These are phyloP conservation scores for Ophiosphaerella korrae DNA, from an alignment of 2,329 filamentous ascomycete genomes.

Conservation along the genomic window DNA sequence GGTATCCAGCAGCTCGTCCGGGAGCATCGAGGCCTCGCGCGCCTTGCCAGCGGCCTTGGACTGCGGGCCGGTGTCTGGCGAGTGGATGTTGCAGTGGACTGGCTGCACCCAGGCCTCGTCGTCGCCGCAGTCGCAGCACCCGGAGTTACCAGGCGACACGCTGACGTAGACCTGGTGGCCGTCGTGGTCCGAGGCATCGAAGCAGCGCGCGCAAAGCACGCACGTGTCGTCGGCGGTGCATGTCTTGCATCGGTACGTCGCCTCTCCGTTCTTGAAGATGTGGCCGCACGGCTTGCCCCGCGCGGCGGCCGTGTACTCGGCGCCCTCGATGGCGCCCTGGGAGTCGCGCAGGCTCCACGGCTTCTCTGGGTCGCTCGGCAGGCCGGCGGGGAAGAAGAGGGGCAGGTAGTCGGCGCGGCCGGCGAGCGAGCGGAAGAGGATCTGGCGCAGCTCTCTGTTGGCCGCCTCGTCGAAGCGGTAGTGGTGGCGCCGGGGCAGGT, in stretches of 20 bases:
- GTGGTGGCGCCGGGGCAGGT: constrained; percentile 73
- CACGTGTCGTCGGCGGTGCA: constrained; percentile 95
- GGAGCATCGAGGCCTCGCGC: constrained; percentile 61
- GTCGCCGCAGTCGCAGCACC: constrained; percentile 97
- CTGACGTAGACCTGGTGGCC: constrained; percentile 90
- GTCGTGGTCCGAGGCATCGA: constrained; percentile 92
- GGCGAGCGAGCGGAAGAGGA: constrained; percentile 86
- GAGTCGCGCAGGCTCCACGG: constrained; percentile 81
- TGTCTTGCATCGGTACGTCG: constrained; percentile 91
- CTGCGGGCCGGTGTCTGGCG: constrained; percentile 52
- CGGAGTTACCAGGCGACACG: constrained; percentile 87
- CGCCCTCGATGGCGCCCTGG: constrained; percentile 90
- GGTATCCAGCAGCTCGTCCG: constrained; percentile 74
- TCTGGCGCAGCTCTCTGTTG: constrained; percentile 71
- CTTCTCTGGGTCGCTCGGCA: constrained; percentile 58
- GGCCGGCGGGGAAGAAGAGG: constrained; percentile 81
- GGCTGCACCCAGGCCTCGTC: constrained; percentile 90
- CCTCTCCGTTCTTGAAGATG: constrained; percentile 94
- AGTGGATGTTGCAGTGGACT: constrained; percentile 92
- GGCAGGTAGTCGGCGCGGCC: constrained; percentile 75
- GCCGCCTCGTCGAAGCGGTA: constrained; percentile 78
- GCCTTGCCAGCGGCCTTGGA: constrained; percentile 61
- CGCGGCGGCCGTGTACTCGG: constrained; percentile 91
- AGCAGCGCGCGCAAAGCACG: constrained; percentile 91
- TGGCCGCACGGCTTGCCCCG: constrained; percentile 94